phyloP scores from a whole-genome alignment of 2,329 filamentous ascomycete genomes.

The Neonectria sp. region DNA sequence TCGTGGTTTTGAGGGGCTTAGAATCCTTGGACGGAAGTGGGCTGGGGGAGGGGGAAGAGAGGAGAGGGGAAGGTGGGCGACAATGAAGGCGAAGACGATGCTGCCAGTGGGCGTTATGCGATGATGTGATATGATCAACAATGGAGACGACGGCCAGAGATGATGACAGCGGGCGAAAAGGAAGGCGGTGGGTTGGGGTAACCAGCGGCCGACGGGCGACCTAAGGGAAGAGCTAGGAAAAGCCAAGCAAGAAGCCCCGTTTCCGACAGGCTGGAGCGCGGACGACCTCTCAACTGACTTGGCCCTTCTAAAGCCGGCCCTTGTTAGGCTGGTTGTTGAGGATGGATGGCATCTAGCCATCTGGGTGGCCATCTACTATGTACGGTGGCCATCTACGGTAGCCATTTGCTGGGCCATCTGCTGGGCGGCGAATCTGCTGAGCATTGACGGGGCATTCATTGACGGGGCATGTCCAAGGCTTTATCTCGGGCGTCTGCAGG shows the following conservation, averaged over 20 bases:
- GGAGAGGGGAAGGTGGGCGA: slow-evolving; percentile 10
- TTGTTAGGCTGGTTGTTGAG: neutral
- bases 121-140: slow-evolving; percentile 26
- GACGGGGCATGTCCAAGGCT: neutral
- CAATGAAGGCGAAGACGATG: neutral
- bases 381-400: too few relatives aligned
- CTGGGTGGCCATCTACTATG: too few relatives aligned
- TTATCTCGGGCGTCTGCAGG: neutral
- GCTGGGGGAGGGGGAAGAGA: slow-evolving; percentile 14
- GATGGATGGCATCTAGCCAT: neutral
- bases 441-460: neutral
- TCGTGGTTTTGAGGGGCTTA: slow-evolving; percentile 18
- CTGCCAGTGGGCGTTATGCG: slow-evolving; percentile 3
- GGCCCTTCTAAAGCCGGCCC: neutral
- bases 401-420: neutral
- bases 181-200: slow-evolving; percentile 31
- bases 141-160: slow-evolving; percentile 19
- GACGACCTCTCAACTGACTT: slow-evolving; percentile 22
- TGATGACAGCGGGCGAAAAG: slow-evolving; percentile 23
- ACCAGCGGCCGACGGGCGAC: neutral
- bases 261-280: slow-evolving; percentile 18
- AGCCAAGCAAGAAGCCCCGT: slow-evolving; percentile 15
- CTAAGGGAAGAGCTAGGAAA: slow-evolving; percentile 5
- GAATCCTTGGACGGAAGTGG: slow-evolving; percentile 24
- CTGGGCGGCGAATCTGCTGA: neutral